Base-by-base conservation (phyloP, 2,329 filamentous ascomycete genomes). In the Fusarium succisae region DNA sequence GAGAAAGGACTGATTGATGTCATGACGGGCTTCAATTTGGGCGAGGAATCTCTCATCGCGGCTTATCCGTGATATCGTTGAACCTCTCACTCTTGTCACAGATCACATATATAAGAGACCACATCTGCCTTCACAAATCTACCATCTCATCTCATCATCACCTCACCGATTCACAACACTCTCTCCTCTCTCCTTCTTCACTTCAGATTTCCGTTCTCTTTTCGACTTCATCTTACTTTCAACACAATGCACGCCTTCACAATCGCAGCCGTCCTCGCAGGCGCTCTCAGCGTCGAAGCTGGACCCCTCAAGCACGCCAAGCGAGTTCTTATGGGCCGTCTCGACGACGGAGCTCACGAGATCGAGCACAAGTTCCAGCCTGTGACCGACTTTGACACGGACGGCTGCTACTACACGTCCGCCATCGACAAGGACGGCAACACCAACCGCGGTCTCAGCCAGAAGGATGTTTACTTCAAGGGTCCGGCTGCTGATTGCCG, bases 331-430 rank as follows among this genome's bases (percentile, higher is more conserved):
- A 70, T 70, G 20, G 68, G 68, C 13, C 60, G 60, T 38, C 30
- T 70, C 4, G 35, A 48, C 1, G 77, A 80, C 17, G 70, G 69
- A 11, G 82, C 82, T 20, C 79, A 81, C 5, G 78, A 79, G 44
- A 72, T 77, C n/a, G 82, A 83, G 67, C 77, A 80, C 44, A 78
- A 76, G 55, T 82, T 79, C 74, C 83, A 84, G 65, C 83, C 83
- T 3, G 64, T 76, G 5, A 74, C 83, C 2, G 83, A 84, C 72
- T 84, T 83, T 56, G 83, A 84, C 73, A 80, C 69, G 0, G 82
- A 84, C 44, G 80, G 83, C 26, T 84, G 83, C 74, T 85, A 86
- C 78, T 84, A 86, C 71, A 84, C 85, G 3, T 84, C 86, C 5
- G 85, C 85, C 35, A 83, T 87, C 50, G 79, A 80, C 69, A 75